These are phyloP conservation scores for Silybum marianum DNA, from an alignment of 129 eudicot species.

Conservation along the genomic window DNA sequence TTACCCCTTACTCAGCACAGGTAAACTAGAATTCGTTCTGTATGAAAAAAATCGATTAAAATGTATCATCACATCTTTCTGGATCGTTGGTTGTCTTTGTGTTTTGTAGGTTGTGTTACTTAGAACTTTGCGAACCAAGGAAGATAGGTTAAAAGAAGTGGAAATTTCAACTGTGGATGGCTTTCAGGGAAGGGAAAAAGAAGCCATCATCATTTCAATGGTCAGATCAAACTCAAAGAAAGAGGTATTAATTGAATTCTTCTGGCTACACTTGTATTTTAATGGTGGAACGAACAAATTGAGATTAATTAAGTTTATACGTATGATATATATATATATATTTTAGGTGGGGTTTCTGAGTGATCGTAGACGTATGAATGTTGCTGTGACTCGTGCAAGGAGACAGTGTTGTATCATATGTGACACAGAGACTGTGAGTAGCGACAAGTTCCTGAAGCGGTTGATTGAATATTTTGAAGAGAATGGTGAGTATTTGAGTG, in stretches of 20 bases:
- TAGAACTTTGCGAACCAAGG: slow-evolving; percentile 69
- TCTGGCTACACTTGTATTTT: background rate
- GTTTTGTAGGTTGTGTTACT: slow-evolving; percentile 73
- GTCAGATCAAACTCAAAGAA: slow-evolving; percentile 95
- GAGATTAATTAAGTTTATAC: background rate
- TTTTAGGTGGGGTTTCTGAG: slow-evolving; percentile 93
- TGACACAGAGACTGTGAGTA: slow-evolving; percentile 91
- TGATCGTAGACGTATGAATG: slow-evolving; percentile 98
- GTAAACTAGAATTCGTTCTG: slow-evolving; percentile 22
- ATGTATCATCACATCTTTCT: background rate
- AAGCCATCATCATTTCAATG: slow-evolving; percentile 94
- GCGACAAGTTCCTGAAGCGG: slow-evolving; percentile 85
- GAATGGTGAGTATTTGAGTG: slow-evolving; percentile 93
- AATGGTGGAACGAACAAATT: background rate
- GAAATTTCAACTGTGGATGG: slow-evolving; percentile 98
- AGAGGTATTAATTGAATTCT: slow-evolving; percentile 57
- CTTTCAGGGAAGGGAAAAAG: slow-evolving; percentile 97
- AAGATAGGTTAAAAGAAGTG: slow-evolving; percentile 72
- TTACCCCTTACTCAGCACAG: slow-evolving; percentile 97
- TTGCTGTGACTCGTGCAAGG: slow-evolving; percentile 98
- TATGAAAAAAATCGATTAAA: background rate
- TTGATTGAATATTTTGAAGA: slow-evolving; percentile 92
- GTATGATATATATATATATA: background rate
- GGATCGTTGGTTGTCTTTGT: too few relatives aligned
- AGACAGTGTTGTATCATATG: slow-evolving; percentile 93